phyloP scores from a whole-genome alignment of 129 eudicot genomes.

The Artemisia annua region DNA sequence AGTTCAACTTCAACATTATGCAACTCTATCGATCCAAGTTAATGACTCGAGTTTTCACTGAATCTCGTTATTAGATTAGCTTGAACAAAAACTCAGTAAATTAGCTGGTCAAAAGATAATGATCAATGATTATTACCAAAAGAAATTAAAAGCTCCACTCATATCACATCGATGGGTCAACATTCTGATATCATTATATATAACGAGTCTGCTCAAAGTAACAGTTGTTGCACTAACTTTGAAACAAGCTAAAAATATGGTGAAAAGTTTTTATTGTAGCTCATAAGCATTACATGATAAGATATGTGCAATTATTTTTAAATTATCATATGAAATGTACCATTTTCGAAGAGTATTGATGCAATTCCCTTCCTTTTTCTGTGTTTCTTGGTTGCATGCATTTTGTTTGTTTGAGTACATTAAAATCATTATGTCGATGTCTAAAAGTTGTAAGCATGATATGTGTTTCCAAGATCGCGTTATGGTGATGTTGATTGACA shows the following conservation, averaged over 20 bases:
- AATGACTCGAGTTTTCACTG: no score
- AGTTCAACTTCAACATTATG: no score
- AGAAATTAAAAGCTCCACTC: no score
- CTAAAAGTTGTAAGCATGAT: slow-evolving; percentile 7
- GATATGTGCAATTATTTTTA: not conserved
- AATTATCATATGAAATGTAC: not conserved
- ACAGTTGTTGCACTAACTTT: not conserved
- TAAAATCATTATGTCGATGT: not conserved
- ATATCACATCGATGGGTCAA: not conserved
- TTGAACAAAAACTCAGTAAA: no score
- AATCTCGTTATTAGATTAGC: no score
- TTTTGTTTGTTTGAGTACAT: not conserved
- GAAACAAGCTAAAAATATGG: not conserved
- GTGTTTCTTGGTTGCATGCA: not conserved
- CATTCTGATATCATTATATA: no score
- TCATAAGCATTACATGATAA: not conserved
- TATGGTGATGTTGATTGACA: slow-evolving; percentile 22
- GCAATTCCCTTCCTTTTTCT: slow-evolving; percentile 4
- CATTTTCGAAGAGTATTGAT: not conserved
- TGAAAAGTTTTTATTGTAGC: not conserved
- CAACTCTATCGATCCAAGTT: no score
- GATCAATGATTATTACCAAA: no score
- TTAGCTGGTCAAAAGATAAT: no score
- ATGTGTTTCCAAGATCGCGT: not conserved
- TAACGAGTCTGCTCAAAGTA: not conserved